These are phyloP conservation scores for Flaveria linearis DNA, from an alignment of 129 eudicot genomes.

Conservation along the genomic window DNA sequence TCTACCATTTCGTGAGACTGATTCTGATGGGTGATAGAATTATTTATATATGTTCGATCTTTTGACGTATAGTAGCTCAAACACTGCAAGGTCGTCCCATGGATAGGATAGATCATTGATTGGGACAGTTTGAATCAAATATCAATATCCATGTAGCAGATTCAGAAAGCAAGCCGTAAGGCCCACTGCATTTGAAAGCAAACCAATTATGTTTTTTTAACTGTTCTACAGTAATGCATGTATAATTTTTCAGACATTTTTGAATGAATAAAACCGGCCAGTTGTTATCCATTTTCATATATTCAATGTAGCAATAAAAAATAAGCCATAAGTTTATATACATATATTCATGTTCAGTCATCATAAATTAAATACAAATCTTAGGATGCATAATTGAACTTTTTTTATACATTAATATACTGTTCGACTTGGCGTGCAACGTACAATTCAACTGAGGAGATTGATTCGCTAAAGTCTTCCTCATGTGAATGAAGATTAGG, in stretches of 20 bases:
- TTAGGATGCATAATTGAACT: no score
- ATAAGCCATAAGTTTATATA: no score
- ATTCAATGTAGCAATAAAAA: no score
- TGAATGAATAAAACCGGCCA: conserved; percentile 33
- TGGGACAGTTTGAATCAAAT: conserved; percentile 19
- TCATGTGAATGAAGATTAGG: no score
- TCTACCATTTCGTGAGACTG: conserved; percentile 77
- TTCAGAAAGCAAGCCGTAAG: conserved; percentile 25
- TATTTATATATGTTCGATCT: background rate
- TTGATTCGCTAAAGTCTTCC: no score
- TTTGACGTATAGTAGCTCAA: conserved; percentile 14
- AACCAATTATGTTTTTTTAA: conserved; percentile 12
- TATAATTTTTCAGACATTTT: conserved; percentile 25
- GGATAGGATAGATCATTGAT: conserved; percentile 1
- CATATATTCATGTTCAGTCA: no score
- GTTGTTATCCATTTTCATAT: no score
- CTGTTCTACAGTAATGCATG: conserved; percentile 11
- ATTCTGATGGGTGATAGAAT: conserved; percentile 61
- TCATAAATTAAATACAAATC: no score
- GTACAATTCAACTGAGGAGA: no score
- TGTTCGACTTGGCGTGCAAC: no score
- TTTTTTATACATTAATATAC: no score
- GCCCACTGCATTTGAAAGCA: conserved; percentile 19
- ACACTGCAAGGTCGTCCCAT: conserved; percentile 15
- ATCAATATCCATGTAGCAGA: conserved; percentile 20